Conservation (phyloP, 208 protist genomes). For the Leishmania braziliensis region DNA sequence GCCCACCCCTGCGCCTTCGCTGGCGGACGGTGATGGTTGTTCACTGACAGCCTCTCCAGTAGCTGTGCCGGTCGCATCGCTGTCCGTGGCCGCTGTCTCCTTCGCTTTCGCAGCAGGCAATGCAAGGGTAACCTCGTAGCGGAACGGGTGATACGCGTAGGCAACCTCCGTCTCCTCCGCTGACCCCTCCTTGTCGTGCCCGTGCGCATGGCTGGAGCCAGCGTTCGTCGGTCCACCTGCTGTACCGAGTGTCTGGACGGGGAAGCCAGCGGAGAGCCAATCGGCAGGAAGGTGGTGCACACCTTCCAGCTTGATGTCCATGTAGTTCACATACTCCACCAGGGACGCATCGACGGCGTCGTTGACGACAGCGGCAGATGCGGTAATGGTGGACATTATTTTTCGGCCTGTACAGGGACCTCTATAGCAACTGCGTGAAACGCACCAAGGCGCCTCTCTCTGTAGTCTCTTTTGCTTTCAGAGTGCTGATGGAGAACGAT, state of each 20-base stretch:
- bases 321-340: constrained; percentile 60
- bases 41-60: background rate
- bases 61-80: background rate
- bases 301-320: constrained; percentile 75
- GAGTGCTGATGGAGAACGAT: background rate
- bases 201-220: constrained; percentile 7
- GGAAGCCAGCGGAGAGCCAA: constrained; percentile 48
- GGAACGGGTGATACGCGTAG: constrained; percentile 56
- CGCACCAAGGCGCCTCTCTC: background rate
- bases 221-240: background rate
- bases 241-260: constrained; percentile 7
- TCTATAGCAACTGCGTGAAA: background rate
- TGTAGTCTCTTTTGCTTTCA: background rate
- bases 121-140: constrained; percentile 48
- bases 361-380: background rate
- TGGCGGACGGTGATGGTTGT: background rate
- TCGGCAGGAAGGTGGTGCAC: constrained; percentile 60
- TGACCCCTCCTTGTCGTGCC: constrained; percentile 1
- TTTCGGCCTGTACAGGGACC: background rate
- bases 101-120: constrained; percentile 5
- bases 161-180: constrained; percentile 29
- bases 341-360: no score
- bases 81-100: background rate
- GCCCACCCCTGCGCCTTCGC: background rate
- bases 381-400: background rate